Evolutionary conservation across 164 flowering plant species (phyloP).

Genomic region (Chimonanthus salicifolius): DNA sequence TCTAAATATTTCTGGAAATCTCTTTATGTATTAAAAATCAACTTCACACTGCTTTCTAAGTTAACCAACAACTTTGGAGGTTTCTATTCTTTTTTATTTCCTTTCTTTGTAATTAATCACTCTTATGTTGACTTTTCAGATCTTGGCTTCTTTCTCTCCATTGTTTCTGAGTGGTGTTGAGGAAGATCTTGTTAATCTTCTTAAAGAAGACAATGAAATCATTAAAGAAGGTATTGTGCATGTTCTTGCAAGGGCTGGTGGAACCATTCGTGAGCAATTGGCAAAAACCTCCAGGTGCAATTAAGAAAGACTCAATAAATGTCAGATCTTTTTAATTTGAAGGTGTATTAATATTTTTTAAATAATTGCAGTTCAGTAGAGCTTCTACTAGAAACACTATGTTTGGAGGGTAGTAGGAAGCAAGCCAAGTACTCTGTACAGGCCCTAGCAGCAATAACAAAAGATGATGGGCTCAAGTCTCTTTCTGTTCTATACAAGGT

Average conservation of each 20-base stretch:
- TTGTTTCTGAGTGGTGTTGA: constrained; percentile 63
- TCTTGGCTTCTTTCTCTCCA: constrained; percentile 76
- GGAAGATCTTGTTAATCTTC: constrained; percentile 64
- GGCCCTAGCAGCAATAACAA: constrained; percentile 89
- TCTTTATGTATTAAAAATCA: neutral
- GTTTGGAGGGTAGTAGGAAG: constrained; percentile 88
- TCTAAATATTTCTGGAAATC: neutral
- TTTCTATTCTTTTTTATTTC: neutral
- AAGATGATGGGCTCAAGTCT: constrained; percentile 95
- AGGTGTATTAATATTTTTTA: constrained; percentile 5
- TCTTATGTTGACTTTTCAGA: constrained; percentile 32
- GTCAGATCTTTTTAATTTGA: neutral
- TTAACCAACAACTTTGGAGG: neutral
- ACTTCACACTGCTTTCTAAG: neutral
- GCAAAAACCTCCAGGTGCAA: constrained; percentile 65
- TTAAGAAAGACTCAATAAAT: constrained; percentile 1
- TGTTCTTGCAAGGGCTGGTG: constrained; percentile 92
- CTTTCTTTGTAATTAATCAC: neutral
- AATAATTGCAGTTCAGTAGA: constrained; percentile 73
- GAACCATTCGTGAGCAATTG: constrained; percentile 79
- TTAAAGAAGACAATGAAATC: constrained; percentile 81
- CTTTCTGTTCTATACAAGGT: constrained; percentile 97
- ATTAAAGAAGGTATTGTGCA: constrained; percentile 85
- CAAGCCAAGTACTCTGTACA: constrained; percentile 98
- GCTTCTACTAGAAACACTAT: constrained; percentile 75